Evolutionary conservation across 768 basidiomycete genomes (phyloP).

Genomic region (Leccinum barrowsii): DNA sequence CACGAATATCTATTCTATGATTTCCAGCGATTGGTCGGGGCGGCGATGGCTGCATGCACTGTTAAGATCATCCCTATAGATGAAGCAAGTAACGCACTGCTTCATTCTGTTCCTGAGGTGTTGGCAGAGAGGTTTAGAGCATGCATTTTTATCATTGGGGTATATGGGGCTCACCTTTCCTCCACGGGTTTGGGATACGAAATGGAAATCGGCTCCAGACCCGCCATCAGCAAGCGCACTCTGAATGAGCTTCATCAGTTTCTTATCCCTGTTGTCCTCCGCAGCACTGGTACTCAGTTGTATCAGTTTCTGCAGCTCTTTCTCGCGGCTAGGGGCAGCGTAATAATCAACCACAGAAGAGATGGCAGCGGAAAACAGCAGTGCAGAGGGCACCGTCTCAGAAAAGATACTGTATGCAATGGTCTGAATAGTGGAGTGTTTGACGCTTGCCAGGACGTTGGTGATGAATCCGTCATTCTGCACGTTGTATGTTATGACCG

Average conservation of each 20-base stretch:
- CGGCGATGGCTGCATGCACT: constrained; percentile 4
- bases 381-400: constrained; percentile 52
- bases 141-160: constrained; percentile 1
- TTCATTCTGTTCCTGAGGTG: constrained; percentile 37
- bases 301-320: constrained; percentile 37
- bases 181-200: constrained; percentile 16
- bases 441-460: constrained; percentile 8
- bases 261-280: constrained; percentile 22
- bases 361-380: constrained; percentile 53
- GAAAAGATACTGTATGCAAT: constrained; percentile 51
- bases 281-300: constrained; percentile 28
- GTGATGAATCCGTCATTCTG: constrained; percentile 20
- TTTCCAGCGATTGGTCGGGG: constrained; percentile 3
- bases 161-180: constrained; percentile 27
- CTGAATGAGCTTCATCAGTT: constrained; percentile 40
- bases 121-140: constrained; percentile 35
- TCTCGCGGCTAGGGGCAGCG: constrained; percentile 37
- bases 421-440: constrained; percentile 22
- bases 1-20: constrained; percentile 7
- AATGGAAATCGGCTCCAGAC: constrained; percentile 13
- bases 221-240: constrained; percentile 39
- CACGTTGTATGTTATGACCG: constrained; percentile 21
- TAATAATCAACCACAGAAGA: constrained; percentile 61
- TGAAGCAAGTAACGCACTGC: constrained; percentile 25
- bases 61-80: not conserved